Conservation (phyloP, 2,329 filamentous ascomycete species). For the Colletotrichum sp. region DNA sequence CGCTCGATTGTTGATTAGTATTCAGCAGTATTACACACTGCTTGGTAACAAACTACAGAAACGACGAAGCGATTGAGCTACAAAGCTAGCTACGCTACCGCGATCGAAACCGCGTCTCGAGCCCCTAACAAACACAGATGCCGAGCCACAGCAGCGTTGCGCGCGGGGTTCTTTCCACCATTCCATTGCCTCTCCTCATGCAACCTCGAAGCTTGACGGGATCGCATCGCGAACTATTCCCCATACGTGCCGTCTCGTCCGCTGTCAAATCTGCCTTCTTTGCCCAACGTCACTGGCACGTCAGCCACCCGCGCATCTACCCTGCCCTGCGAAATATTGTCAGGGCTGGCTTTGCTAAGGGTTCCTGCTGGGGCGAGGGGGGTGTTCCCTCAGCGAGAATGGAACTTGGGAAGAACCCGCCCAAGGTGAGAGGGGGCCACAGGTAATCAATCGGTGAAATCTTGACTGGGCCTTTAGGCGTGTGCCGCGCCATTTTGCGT, state of each 20-base stretch:
- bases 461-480: neutral
- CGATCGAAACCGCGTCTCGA: neutral
- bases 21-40: neutral
- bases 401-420: neutral
- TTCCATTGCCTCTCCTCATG: neutral
- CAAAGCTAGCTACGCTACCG: neutral
- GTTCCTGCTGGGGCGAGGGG: neutral
- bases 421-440: neutral
- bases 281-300: neutral
- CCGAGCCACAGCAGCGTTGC: neutral
- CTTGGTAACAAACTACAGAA: neutral
- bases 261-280: conserved; percentile 4
- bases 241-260: neutral
- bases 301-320: neutral
- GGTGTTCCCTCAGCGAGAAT: neutral
- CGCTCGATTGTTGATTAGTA: neutral
- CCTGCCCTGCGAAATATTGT: neutral
- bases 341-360: neutral
- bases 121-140: neutral
- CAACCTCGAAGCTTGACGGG: neutral
- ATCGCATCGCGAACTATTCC: neutral
- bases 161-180: neutral
- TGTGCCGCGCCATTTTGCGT: neutral
- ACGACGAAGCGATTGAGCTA: neutral
- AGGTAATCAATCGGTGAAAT: neutral